phyloP scores from a whole-genome alignment of 768 basidiomycete genomes.

The Amanita muscaria region DNA sequence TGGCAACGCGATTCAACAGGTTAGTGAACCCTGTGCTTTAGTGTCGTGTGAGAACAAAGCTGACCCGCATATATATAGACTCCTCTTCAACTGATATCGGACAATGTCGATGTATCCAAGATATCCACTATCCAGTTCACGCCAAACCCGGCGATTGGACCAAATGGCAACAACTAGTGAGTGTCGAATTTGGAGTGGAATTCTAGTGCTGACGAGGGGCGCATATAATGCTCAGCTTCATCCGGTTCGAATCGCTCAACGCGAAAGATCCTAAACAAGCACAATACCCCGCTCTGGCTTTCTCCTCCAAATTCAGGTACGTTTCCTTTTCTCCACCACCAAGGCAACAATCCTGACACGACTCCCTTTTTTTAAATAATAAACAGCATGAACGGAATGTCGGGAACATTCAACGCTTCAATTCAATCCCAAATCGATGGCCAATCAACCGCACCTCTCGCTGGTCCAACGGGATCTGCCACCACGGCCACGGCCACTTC shows the following conservation, averaged over 20 bases:
- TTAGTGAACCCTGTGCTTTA: constrained; percentile 14
- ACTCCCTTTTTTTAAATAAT: no score
- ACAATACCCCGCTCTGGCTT: constrained; percentile 55
- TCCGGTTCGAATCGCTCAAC: constrained; percentile 58
- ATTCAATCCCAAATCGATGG: constrained; percentile 53
- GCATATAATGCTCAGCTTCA: no score
- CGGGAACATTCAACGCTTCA: constrained; percentile 52
- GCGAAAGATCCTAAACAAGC: constrained; percentile 44
- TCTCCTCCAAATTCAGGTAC: constrained; percentile 74
- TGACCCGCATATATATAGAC: constrained; percentile 31
- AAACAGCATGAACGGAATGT: constrained; percentile 57
- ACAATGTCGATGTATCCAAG: constrained; percentile 43
- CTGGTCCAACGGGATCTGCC: constrained; percentile 22
- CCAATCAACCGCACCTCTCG: constrained; percentile 48
- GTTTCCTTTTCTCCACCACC: constrained; percentile 15
- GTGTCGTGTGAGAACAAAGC: neutral
- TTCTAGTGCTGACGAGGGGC: no score
- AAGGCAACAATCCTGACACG: neutral
- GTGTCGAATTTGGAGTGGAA: constrained; percentile 18
- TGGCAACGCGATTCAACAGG: constrained; percentile 58
- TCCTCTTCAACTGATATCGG: constrained; percentile 40
- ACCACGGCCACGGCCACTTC: constrained; percentile 18
- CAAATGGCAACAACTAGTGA: constrained; percentile 48
- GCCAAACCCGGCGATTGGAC: constrained; percentile 43
- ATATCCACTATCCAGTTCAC: constrained; percentile 40